Evolutionary conservation across 148 eudicot species (phyloP).

Genomic region (Rhododendron mucronatum): DNA sequence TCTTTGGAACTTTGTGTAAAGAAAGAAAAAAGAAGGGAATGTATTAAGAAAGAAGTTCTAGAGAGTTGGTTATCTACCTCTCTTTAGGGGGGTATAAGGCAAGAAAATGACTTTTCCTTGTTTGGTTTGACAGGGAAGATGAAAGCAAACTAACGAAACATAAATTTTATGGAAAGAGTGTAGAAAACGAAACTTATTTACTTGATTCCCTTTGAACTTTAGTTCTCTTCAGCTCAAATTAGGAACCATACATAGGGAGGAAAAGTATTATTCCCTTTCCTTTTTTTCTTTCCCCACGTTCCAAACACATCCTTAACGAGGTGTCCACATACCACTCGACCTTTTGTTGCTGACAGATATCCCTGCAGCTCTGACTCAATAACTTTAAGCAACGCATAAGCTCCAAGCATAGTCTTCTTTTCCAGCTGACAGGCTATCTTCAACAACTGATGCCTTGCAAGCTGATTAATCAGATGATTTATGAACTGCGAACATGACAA

Average conservation of each 20-base stretch:
- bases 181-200: neutral
- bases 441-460: constrained; percentile 84
- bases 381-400: constrained; percentile 89
- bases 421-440: constrained; percentile 94
- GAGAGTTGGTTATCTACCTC: neutral
- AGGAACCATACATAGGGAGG: neutral
- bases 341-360: constrained; percentile 78
- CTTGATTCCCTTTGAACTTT: neutral
- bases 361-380: constrained; percentile 90
- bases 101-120: neutral
- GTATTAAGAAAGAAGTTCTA: neutral
- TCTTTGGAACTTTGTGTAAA: neutral
- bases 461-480: constrained; percentile 87
- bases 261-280: neutral
- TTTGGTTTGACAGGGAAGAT: neutral
- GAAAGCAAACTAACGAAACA: neutral
- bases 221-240: neutral
- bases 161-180: neutral
- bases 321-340: constrained; percentile 76
- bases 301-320: neutral
- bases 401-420: constrained; percentile 98
- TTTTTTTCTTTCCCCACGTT: neutral
- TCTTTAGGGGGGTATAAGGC: neutral
- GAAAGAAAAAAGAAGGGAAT: neutral
- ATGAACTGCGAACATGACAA: constrained; percentile 54